Conservation (phyloP, 2,329 filamentous ascomycete species). For the Teratosphaeria pseudoeucalypti region DNA sequence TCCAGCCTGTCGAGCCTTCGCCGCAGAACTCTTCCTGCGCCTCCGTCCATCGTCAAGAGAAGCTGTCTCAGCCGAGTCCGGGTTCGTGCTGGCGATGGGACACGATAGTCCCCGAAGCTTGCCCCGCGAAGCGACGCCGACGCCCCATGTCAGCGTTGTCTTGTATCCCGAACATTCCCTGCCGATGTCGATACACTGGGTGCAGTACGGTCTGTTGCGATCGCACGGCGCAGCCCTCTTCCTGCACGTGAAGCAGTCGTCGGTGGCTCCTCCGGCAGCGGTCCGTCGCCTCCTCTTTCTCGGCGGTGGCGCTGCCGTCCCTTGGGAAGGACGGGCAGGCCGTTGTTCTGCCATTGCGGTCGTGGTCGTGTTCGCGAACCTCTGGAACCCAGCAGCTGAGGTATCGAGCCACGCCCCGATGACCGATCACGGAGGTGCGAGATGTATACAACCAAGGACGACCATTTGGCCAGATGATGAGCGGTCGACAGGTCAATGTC, state of each 20-base stretch:
- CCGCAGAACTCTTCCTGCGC: conserved; percentile 17
- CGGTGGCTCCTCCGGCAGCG: conserved; percentile 75
- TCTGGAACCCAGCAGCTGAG: background rate
- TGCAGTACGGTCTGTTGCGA: conserved; percentile 84
- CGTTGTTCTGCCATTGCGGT: background rate
- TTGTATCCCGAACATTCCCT: conserved; percentile 95
- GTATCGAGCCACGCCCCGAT: background rate
- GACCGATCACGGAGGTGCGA: background rate
- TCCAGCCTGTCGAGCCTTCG: conserved; percentile 6
- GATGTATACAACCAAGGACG: background rate
- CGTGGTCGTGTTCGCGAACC: conserved; percentile 1
- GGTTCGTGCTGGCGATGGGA: conserved; percentile 43
- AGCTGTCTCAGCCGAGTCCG: conserved; percentile 9
- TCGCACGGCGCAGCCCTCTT: conserved; percentile 81
- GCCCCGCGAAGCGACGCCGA: conserved; percentile 87
- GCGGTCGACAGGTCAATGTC: background rate
- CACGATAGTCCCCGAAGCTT: conserved; percentile 85
- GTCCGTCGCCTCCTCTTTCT: conserved; percentile 75
- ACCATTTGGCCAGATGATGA: background rate
- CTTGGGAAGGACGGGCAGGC: background rate
- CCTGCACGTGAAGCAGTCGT: conserved; percentile 90
- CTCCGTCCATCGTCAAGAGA: conserved; percentile 6
- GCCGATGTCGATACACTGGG: conserved; percentile 81
- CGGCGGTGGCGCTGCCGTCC: conserved; percentile 16
- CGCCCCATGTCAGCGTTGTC: conserved; percentile 91